Base-by-base conservation (phyloP, 163 green algal species). In the Coccomyxa subellipsoidea region DNA sequence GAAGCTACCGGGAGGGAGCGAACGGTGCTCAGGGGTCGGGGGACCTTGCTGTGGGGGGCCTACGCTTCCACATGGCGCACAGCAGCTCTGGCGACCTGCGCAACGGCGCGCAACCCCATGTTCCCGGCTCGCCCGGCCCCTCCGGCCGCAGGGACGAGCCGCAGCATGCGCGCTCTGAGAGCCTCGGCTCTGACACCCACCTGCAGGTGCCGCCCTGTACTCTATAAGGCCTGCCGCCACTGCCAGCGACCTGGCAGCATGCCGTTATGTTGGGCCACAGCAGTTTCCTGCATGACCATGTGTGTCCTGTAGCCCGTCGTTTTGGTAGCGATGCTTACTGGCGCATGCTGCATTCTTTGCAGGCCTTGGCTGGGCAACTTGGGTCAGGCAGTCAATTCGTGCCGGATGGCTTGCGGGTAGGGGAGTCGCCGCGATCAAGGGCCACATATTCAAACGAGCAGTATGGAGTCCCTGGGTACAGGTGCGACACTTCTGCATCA, bases 81-180 rank as follows among this genome's bases (percentile, higher is more conserved):
- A 23, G n/a, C 66, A 34, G 66, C 66, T 73, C 66, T 73, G 66
- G 66, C 47, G 47, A 59, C 47, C 47, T 59, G 47, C 47, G 47
- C 47, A 59, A 59, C 23, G 47, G 47, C 15, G 47, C 47, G 66
- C 7, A 34, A 23, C 66, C 27, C 27, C n/a, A 36, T 32, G n/a
- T n/a, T 18, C 7, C 6, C 2, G 8, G 66, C 66, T 73, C 66
- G 66, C 66, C 66, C 66, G n/a, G n/a, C 66, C 66, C 66, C 66
- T 32, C 29, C 21, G 66, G n/a, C 21, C 27, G 66, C 10, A 12
- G 21, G 31, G 66, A 73, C 27, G 66, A 36, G 66, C 29, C 66
- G n/a, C 66, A 73, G 66, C 66, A 73, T 73, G 66, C 29, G 10
- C 66, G 66, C 27, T 73, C 66, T 36, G 66, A 73, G n/a, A 73